phyloP scores from a whole-genome alignment of 345 rosid species.

The rapeseed (Brassica napus) region Da-Ae NC_063437.1:11976001-11976500 shows the following conservation, averaged over 20 bases:
- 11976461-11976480: not conserved
- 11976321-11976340: slow-evolving; percentile 12
- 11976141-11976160: slow-evolving; percentile 28
- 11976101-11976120: not conserved
- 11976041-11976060: not conserved
- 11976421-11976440: not conserved
- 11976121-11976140: too few relatives aligned
- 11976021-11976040: not conserved
- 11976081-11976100: not conserved
- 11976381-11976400: not conserved
- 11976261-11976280: not conserved
- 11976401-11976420: slow-evolving; percentile 2
- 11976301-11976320: slow-evolving; percentile 11
- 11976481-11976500: not conserved
- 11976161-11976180: slow-evolving; percentile 28
- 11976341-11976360: not conserved
- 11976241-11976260: slow-evolving; percentile 16
- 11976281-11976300: not conserved
- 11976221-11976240: slow-evolving; percentile 8
- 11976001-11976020: not conserved
- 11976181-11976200: slow-evolving; percentile 22
- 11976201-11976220: slow-evolving; percentile 25
- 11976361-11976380: slow-evolving; percentile 8
- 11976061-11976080: not conserved
- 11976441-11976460: not conserved